Evolutionary conservation across 371 early-diverging fungal species (phyloP).

Genomic region (Apophysomyces sp.): DNA sequence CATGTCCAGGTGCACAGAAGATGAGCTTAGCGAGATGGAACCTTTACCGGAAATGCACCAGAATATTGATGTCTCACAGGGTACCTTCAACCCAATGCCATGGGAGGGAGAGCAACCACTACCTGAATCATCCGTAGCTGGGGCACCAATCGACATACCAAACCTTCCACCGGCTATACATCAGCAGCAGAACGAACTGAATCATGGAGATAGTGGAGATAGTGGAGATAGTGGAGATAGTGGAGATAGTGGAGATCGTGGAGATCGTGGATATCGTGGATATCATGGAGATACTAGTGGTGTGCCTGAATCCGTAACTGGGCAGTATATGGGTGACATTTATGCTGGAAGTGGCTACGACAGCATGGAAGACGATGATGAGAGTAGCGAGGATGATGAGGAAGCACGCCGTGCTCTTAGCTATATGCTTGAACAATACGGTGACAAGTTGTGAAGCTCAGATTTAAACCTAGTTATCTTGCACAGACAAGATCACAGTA

Average conservation of each 20-base stretch:
- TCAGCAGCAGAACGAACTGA: not conserved
- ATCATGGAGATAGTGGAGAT: not conserved
- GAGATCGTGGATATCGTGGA: no score
- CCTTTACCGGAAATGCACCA: not conserved
- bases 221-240: no score
- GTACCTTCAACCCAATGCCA: not conserved
- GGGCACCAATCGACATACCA: not conserved
- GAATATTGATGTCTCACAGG: not conserved
- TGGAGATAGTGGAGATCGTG: no score
- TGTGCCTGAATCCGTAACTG: not conserved
- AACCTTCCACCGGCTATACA: not conserved
- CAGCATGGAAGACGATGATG: not conserved
- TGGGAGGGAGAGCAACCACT: not conserved
- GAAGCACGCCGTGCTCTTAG: constrained; percentile 8
- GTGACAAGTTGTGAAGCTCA: not conserved
- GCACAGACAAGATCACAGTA: no score
- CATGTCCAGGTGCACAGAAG: not conserved
- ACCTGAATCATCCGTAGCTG: not conserved
- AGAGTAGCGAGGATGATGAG: constrained; percentile 4
- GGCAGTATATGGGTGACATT: not conserved
- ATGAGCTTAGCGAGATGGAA: not conserved
- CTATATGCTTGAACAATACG: constrained; percentile 9
- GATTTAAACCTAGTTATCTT: no score
- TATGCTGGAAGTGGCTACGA: not conserved
- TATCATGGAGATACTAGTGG: not conserved